A percentile compares a stretch with the other conserved stretches of the same genome.
These are phyloP conservation scores for Forsythia viridissima DNA, from an alignment of 257 asterid genomes.

Conservation along the genomic window DNA sequence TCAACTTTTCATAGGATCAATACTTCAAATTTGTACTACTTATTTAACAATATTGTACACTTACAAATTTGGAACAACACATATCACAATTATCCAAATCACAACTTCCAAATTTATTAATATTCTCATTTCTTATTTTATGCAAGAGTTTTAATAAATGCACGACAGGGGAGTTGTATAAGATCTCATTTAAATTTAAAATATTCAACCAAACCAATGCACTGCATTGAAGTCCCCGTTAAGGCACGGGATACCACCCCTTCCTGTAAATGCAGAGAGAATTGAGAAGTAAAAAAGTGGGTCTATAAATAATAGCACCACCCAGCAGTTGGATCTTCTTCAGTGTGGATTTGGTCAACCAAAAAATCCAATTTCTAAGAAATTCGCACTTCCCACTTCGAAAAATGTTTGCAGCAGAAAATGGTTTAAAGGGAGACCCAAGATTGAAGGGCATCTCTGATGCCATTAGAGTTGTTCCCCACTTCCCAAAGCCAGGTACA, in stretches of 20 bases:
- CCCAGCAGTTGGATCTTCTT: slow-evolving; percentile 43
- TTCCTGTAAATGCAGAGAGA: slow-evolving; percentile 13
- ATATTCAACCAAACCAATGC: slow-evolving; percentile 1
- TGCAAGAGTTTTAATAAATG: too few relatives aligned
- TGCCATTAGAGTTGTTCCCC: slow-evolving; percentile 81
- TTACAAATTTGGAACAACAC: too few relatives aligned
- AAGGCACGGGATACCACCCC: slow-evolving; percentile 44
- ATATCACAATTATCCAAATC: too few relatives aligned
- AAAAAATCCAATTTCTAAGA: slow-evolving; percentile 23
- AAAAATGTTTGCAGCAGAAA: slow-evolving; percentile 91
- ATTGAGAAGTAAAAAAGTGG: background rate
- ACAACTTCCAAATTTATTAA: too few relatives aligned
- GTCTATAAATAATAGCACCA: slow-evolving; percentile 37
- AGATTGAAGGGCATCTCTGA: slow-evolving; percentile 86
- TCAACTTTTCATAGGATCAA: too few relatives aligned
- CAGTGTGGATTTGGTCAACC: slow-evolving; percentile 35
- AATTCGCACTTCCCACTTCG: background rate
- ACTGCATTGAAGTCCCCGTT: slow-evolving; percentile 30
- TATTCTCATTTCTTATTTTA: too few relatives aligned
- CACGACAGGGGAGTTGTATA: too few relatives aligned
- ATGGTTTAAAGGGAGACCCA: slow-evolving; percentile 91
- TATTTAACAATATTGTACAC: too few relatives aligned
- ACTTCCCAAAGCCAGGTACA: slow-evolving; percentile 88
- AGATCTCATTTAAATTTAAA: too few relatives aligned
- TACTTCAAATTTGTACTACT: too few relatives aligned